Evolutionary conservation across 129 eudicot genomes (phyloP), one percentile per base, ranked within the genome.

Genomic region (Calendula officinalis): DNA sequence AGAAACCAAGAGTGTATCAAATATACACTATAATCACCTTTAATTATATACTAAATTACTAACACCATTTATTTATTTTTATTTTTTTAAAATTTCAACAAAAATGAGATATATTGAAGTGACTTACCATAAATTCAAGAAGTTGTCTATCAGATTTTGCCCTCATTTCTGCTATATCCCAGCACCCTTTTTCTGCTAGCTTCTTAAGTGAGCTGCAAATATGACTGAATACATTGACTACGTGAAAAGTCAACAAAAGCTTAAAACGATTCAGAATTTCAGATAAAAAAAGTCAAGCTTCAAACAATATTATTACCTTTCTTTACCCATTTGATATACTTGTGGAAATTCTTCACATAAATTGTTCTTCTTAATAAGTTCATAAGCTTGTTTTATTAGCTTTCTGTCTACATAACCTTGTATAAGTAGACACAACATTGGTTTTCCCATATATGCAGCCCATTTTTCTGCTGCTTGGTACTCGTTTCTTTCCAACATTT

Each of bases 381-480:
- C 86, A 57, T 77, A 86, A 36, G 95, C 99, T 35, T 77, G 74
- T 62, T 76, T 55, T 56, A 83, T 17, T 63, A 83, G 67, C 39
- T 86, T 80, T 62, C 78, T 74, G 62, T 89, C 81, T 17, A 81
- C 72, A 50, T 88, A 89, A 50, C 83, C 79, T 66, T 66, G 80
- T 16, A 94, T 82, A 16, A 94, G 95, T 16, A 67, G 55, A 69
- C 86, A 80, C 71, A 86, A 36, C 97, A 86, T 80, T 47, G 85
- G 77, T 69, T 78, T 86, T 57, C 97, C 99, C 82, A 81, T 74
- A 67, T 62, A 82, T 11, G 74, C 66, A 7, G 95, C 95, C 94
- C 92, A 94, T 81, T 89, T 89, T 68, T 88, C 97, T 22, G 99
- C 99, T 6, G 90, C 95, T 78, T 75, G 69, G 17, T 65, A 81